Evolutionary conservation across 306 rosid species (phyloP).

Genomic region (Cucurbita pepo): DNA sequence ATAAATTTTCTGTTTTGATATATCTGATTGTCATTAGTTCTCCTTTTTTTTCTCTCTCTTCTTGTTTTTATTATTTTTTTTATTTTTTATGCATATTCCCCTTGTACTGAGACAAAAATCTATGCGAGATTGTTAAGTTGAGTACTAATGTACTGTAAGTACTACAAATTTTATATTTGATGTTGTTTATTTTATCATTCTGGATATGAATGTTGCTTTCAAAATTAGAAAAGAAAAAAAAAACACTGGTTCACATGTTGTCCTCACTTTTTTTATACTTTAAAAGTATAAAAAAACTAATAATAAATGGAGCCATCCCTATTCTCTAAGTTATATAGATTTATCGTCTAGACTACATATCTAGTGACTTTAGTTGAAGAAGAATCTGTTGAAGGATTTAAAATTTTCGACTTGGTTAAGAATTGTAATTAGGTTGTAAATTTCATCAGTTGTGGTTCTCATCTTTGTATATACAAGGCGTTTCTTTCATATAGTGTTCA

Average conservation of each 20-base stretch:
- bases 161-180: constrained; percentile 3
- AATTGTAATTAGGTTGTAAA: not conserved
- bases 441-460: not conserved
- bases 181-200: not conserved
- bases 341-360: not conserved
- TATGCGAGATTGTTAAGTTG: constrained; percentile 30
- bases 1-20: not conserved
- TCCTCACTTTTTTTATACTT: not conserved
- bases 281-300: not conserved
- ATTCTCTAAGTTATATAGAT: not conserved
- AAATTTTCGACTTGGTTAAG: not conserved
- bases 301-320: not conserved
- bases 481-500: not conserved
- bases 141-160: constrained; percentile 6
- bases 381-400: not conserved
- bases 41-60: too few species aligned
- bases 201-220: not conserved
- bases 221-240: not conserved
- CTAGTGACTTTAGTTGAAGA: not conserved
- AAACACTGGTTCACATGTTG: not conserved
- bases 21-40: not conserved
- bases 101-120: not conserved
- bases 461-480: not conserved
- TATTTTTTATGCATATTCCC: too few species aligned
- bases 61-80: too few species aligned